Evolutionary conservation across 257 asterid genomes (phyloP).

Genomic region (Marsdenia floribunda): DNA sequence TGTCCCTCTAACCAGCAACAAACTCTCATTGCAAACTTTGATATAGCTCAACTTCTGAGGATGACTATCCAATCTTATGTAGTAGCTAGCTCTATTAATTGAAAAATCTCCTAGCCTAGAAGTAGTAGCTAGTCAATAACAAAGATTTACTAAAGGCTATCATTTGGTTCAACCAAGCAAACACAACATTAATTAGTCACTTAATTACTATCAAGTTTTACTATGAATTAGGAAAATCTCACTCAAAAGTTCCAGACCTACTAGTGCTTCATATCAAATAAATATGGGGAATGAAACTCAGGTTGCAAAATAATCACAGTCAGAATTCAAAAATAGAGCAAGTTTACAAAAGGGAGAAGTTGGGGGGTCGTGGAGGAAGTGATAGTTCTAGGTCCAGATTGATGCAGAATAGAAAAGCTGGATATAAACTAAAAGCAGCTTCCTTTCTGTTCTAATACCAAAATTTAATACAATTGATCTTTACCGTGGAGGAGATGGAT

Average conservation of each 20-base stretch:
- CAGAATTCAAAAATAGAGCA: background rate
- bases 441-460: background rate
- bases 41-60: background rate
- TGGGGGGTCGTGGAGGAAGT: background rate
- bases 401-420: background rate
- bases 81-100: background rate
- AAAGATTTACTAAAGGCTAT: background rate
- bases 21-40: background rate
- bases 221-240: background rate
- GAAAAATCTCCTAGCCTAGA: background rate
- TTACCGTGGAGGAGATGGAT: slow-evolving; percentile 66
- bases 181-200: background rate
- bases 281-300: background rate
- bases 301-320: background rate
- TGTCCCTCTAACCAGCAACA: background rate
- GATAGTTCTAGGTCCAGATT: background rate
- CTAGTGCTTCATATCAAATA: background rate
- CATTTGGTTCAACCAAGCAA: background rate
- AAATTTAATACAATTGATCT: background rate
- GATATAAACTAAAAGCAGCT: background rate
- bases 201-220: background rate
- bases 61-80: background rate
- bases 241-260: background rate
- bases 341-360: background rate
- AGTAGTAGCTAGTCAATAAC: background rate